Evolutionary conservation across 441 rosid genomes (phyloP), one percentile per base, ranked within the genome.

Genomic region (Croton laevigatus): DNA sequence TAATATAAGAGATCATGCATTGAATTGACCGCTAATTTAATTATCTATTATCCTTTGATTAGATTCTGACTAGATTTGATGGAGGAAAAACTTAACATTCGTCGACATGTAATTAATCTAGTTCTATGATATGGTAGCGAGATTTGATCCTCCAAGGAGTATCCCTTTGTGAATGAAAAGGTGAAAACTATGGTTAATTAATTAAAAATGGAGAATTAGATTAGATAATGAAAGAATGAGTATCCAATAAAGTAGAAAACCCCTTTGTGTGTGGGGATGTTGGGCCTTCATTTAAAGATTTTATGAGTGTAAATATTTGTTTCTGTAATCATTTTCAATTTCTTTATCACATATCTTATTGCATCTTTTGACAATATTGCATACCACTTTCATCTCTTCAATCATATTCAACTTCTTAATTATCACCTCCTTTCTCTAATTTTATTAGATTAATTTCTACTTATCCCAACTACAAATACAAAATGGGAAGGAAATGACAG

Each of bases 381-480:
- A n/a, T 40, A 53, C 68, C 40, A 65, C 62, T 73, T 60, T 65
- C 62, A 37, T 10, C 62, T 57, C 40, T 65, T 61, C 37, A 51
- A 74, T 77, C 70, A 71, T 71, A 68, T 73, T 68, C 74, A 68
- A 55, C 62, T 61, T 23, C 71, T 74, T 63, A 38, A 68, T 68
- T 68, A 27, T 72, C 73, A 65, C 74, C 62, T 44, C 61, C 66
- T 51, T 75, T 54, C 62, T 32, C 65, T 52, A 37, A 65, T 72
- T 51, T 42, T 65, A 38, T 72, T 72, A 38, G 49, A 63, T 68
- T 73, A n/a, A n/a, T n/a, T n/a, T 83, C 70, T 73, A 68, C 82
- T 80, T 49, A 72, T 23, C 45, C 64, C 59, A 62, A 74, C 73
- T 81, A 83, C 81, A 72, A 82, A 79, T 75, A 77, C 74, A 66